A percentile compares a stretch with the other conserved stretches of the same genome.
Conservation (phyloP, 2,329 filamentous ascomycete genomes). For the Fusarium sp. region DNA sequence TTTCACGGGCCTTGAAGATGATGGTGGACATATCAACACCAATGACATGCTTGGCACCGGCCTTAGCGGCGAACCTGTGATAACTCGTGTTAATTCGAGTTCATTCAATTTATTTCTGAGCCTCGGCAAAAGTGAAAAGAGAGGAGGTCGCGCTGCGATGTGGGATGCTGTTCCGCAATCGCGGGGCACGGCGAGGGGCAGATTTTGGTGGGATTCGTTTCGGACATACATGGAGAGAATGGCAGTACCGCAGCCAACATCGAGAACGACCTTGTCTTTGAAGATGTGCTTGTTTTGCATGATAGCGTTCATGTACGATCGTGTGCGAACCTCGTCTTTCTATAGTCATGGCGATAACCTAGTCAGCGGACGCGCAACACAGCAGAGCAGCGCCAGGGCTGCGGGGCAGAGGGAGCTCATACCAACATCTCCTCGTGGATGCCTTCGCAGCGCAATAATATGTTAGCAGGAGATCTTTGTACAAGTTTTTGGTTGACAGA, state of each 20-base stretch:
- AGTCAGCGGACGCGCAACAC: constrained; percentile 35
- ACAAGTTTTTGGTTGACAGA: constrained; percentile 33
- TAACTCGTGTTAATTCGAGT: constrained; percentile 13
- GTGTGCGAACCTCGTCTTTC: constrained; percentile 98
- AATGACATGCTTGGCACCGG: constrained; percentile 97
- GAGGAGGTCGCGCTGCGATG: constrained; percentile 6
- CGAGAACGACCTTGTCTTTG: constrained; percentile 84
- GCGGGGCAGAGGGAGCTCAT: constrained; percentile 54
- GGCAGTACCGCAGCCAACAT: constrained; percentile 96
- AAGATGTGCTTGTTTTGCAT: constrained; percentile 96
- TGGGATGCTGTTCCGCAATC: constrained; percentile 13
- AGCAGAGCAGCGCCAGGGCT: constrained; percentile 13
- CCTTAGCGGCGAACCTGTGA: constrained; percentile 90
- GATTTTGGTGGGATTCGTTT: constrained; percentile 14
- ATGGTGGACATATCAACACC: constrained; percentile 99
- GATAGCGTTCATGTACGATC: constrained; percentile 96
- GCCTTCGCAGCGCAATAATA: constrained; percentile 62
- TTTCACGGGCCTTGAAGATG: constrained; percentile 97
- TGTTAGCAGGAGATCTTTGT: constrained; percentile 24
- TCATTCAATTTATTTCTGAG: constrained; percentile 1
- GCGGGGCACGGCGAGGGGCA: constrained; percentile 30
- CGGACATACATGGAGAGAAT: constrained; percentile 93
- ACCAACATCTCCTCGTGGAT: constrained; percentile 99
- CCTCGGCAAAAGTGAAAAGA: background rate
- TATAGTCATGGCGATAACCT: constrained; percentile 50